These are phyloP conservation scores for Aspergillus latus DNA, from an alignment of 2,329 filamentous ascomycete genomes.

Conservation along the genomic window DNA sequence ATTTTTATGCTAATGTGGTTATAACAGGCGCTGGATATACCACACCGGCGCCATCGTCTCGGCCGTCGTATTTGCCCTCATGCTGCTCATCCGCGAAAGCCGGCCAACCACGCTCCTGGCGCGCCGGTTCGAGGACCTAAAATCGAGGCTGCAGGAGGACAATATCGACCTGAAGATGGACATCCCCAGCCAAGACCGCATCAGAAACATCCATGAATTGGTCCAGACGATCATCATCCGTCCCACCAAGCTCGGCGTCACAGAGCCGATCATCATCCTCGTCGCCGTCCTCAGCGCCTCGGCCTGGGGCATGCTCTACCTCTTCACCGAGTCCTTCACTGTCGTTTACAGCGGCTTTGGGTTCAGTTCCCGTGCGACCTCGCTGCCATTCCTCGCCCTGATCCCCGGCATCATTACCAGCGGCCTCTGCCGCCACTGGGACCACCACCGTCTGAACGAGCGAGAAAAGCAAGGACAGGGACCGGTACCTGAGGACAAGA, in stretches of 20 bases:
- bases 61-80: neutral
- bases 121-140: neutral
- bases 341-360: slow-evolving; percentile 6
- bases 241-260: slow-evolving; percentile 6
- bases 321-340: slow-evolving; percentile 9
- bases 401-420: neutral
- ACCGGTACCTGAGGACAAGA: slow-evolving; percentile 21
- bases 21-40: slow-evolving; percentile 5
- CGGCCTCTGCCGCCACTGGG: slow-evolving; percentile 3
- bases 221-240: slow-evolving; percentile 1
- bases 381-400: neutral
- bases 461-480: neutral
- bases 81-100: neutral
- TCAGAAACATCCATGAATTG: neutral
- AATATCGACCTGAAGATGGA: neutral
- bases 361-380: neutral
- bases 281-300: slow-evolving; percentile 4
- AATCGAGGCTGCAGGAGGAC: neutral
- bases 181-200: slow-evolving; percentile 2
- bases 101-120: slow-evolving; percentile 2
- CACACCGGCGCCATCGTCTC: neutral
- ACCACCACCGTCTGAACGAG: neutral
- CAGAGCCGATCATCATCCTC: slow-evolving; percentile 10
- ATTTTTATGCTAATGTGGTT: too few relatives aligned
- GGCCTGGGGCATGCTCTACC: slow-evolving; percentile 9